Percentiles rank a stretch among this genome's conserved stretches.
Conservation (phyloP, 129 eudicot genomes). For the Oenanthe sinensis region DNA sequence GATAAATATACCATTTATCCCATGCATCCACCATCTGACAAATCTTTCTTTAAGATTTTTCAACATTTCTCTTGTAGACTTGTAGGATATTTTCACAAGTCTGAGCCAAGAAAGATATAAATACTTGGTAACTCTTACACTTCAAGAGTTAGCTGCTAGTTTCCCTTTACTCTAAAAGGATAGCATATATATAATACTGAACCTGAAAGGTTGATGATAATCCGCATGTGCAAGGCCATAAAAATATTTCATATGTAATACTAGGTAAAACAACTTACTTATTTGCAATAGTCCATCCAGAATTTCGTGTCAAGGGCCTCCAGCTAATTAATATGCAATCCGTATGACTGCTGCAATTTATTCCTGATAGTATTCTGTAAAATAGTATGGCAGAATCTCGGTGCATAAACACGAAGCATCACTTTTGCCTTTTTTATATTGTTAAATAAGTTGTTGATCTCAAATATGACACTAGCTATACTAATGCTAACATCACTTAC, state of each 20-base stretch:
- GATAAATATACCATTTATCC: background rate
- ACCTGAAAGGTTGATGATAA: background rate
- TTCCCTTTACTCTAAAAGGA: too few species aligned
- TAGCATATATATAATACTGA: background rate
- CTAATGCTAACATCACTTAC: conserved; percentile 3
- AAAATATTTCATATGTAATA: background rate
- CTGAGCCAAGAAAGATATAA: too few species aligned
- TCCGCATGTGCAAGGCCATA: too few species aligned
- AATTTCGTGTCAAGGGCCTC: background rate
- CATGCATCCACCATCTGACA: background rate
- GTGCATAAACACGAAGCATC: background rate
- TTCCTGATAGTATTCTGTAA: background rate
- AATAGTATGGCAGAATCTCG: background rate
- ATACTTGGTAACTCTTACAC: too few species aligned
- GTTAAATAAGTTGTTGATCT: background rate
- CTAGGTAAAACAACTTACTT: background rate
- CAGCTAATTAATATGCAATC: background rate
- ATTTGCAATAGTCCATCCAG: background rate
- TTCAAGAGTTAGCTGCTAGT: too few species aligned
- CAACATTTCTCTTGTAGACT: background rate
- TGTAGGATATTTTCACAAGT: background rate
- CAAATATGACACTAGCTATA: background rate
- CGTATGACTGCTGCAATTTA: background rate
- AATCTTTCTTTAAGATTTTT: too few species aligned
- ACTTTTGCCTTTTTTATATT: background rate